These are phyloP conservation scores for Candida mattraensis DNA, from an alignment of 805 yeast genomes.

Conservation along the genomic window DNA sequence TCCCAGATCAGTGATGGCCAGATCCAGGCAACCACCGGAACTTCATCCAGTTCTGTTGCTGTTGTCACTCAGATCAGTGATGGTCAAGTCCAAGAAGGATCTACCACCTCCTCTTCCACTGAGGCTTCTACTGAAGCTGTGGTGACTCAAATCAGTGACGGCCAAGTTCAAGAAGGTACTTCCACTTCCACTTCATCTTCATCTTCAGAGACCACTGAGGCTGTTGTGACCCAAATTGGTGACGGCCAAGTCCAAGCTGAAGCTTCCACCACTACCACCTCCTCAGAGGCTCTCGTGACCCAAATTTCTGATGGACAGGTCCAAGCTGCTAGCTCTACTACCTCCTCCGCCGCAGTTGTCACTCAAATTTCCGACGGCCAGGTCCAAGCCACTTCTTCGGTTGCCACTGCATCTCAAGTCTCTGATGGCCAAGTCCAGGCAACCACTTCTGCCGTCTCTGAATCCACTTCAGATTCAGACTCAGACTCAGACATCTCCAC, in stretches of 20 bases:
- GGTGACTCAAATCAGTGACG: slow-evolving; percentile 11
- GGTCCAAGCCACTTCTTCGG: slow-evolving; percentile 43
- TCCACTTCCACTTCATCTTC: slow-evolving; percentile 33
- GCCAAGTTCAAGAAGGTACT: slow-evolving; percentile 39
- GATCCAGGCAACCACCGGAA: slow-evolving; percentile 36
- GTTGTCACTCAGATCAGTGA: slow-evolving; percentile 29
- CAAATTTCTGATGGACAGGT: slow-evolving; percentile 30
- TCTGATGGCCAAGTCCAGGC: slow-evolving; percentile 48
- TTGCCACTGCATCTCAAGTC: slow-evolving; percentile 36
- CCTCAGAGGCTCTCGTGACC: slow-evolving; percentile 13
- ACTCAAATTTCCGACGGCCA: slow-evolving; percentile 49
- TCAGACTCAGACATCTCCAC: slow-evolving; percentile 16
- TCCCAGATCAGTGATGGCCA: slow-evolving; percentile 46
- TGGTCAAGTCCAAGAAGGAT: slow-evolving; percentile 30
- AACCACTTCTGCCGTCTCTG: slow-evolving; percentile 33
- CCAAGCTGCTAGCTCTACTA: slow-evolving; percentile 31
- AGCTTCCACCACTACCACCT: slow-evolving; percentile 8
- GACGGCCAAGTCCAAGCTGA: slow-evolving; percentile 42
- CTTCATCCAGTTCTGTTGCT: slow-evolving; percentile 20
- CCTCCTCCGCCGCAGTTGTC: slow-evolving; percentile 25
- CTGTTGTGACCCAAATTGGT: slow-evolving; percentile 38
- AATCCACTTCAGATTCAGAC: too few relatives aligned
- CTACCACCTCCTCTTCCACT: slow-evolving; percentile 8
- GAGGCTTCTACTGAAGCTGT: slow-evolving; percentile 37
- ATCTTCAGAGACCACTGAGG: slow-evolving; percentile 9